A percentile compares a stretch with the other conserved stretches of the same genome.
phyloP scores from a whole-genome alignment of 2,329 filamentous ascomycete genomes.

The Mycocentrospora acerina region DNA sequence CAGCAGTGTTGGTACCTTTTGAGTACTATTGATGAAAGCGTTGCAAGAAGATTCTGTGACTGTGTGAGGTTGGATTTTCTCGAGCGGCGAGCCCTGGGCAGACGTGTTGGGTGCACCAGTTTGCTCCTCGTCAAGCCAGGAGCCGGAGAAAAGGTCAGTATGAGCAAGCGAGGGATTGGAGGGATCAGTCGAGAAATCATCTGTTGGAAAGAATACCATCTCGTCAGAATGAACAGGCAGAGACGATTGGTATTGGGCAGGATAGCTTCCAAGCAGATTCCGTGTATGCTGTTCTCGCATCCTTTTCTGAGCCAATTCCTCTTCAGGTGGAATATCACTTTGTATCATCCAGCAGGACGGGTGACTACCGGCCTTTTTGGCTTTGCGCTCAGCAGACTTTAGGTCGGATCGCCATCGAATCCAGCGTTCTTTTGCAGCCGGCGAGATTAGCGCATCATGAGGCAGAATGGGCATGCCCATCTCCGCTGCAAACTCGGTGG shows the following conservation, averaged over 20 bases:
- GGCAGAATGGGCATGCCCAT: conserved; percentile 73
- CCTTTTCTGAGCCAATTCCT: conserved; percentile 34
- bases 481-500: conserved; percentile 80
- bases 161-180: conserved; percentile 18
- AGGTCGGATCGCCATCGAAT: conserved; percentile 75
- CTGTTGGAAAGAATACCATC: conserved; percentile 11
- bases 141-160: conserved; percentile 20
- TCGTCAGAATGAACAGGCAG: conserved; percentile 29
- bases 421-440: conserved; percentile 76
- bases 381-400: conserved; percentile 58
- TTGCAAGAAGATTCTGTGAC: conserved; percentile 39
- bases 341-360: conserved; percentile 31
- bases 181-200: conserved; percentile 12
- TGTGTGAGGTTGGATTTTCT: conserved; percentile 11
- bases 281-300: conserved; percentile 43
- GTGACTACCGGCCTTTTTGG: conserved; percentile 30
- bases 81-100: conserved; percentile 7
- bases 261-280: conserved; percentile 26
- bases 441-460: conserved; percentile 77
- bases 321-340: conserved; percentile 21
- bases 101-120: conserved; percentile 18
- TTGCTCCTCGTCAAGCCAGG: conserved; percentile 19
- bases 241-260: conserved; percentile 10
- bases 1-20: conserved; percentile 41
- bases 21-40: conserved; percentile 47